Percentiles rank a stretch among this genome's conserved stretches.
These are phyloP conservation scores for Pseudogymnoascus sp. DNA, from an alignment of 2,329 filamentous ascomycete genomes.

Conservation along the genomic window DNA sequence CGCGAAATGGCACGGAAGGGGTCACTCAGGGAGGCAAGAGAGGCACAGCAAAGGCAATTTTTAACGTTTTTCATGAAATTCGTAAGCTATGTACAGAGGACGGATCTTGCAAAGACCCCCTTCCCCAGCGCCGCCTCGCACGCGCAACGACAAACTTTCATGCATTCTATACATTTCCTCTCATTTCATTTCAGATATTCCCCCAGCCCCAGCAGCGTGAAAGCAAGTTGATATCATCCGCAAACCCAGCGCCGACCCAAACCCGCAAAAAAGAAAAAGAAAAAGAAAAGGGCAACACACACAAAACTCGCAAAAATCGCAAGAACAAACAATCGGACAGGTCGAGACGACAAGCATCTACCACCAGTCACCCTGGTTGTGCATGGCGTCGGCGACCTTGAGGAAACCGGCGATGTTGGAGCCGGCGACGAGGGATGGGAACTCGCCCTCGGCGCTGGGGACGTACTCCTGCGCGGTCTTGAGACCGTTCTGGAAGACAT, in stretches of 20 bases:
- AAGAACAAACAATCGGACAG: background rate
- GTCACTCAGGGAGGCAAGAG: background rate
- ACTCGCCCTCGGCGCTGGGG: slow-evolving; percentile 65
- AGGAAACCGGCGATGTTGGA: slow-evolving; percentile 97
- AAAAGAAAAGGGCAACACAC: background rate
- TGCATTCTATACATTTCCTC: slow-evolving; percentile 7
- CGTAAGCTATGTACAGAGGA: slow-evolving; percentile 6
- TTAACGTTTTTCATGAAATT: background rate
- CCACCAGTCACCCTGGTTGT: slow-evolving; percentile 96
- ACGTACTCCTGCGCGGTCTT: slow-evolving; percentile 87
- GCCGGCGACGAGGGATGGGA: slow-evolving; percentile 84
- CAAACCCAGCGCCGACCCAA: background rate
- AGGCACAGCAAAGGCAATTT: background rate
- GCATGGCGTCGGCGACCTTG: slow-evolving; percentile 92
- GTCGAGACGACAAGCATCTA: slow-evolving; percentile 16
- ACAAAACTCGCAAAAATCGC: background rate
- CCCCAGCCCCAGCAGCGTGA: slow-evolving; percentile 1
- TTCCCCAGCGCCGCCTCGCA: background rate
- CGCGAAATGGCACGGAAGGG: background rate
- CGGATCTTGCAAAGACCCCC: background rate
- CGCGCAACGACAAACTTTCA: background rate
- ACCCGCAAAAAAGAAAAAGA: too few species aligned
- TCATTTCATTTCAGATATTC: slow-evolving; percentile 1
- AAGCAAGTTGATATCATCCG: slow-evolving; percentile 7
- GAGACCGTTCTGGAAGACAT: slow-evolving; percentile 82